A percentile compares a stretch with the other conserved stretches of the same genome.
Evolutionary conservation across 495 filamentous ascomycete species (phyloP).

Genomic region (Penicillium steckii): DNA sequence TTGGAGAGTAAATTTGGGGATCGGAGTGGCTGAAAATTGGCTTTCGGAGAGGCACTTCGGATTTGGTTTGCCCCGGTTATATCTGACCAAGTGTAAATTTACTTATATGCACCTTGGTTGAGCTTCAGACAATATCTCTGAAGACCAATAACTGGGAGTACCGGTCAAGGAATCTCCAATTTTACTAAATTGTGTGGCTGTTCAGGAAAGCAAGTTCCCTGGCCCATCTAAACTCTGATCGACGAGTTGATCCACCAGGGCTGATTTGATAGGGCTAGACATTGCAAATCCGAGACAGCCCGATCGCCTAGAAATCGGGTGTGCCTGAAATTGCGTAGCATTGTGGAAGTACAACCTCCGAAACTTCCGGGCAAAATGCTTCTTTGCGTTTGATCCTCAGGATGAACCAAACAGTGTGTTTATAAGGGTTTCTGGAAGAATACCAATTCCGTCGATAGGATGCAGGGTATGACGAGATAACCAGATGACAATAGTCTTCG

Average conservation of each 20-base stretch:
- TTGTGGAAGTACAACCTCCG: background rate
- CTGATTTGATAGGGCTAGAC: background rate
- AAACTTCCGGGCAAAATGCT: background rate
- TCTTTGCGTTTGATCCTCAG: background rate
- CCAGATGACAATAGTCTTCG: background rate
- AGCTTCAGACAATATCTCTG: background rate
- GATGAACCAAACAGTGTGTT: background rate
- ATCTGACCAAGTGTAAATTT: background rate
- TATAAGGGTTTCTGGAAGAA: background rate
- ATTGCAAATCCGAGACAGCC: constrained; percentile 1
- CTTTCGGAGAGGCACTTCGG: background rate
- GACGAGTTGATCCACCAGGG: background rate
- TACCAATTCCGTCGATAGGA: background rate
- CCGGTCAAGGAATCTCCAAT: background rate
- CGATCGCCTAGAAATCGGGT: constrained; percentile 1
- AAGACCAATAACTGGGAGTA: background rate
- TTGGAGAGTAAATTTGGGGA: background rate
- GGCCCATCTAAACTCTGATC: background rate
- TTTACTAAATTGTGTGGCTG: background rate
- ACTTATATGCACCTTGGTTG: background rate
- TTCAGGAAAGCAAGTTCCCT: background rate
- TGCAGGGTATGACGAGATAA: background rate
- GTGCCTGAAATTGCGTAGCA: background rate
- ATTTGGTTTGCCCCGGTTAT: background rate
- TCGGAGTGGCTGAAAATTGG: background rate